Conservation (phyloP, 2,329 filamentous ascomycete species). For the Penicillium italicum region DNA sequence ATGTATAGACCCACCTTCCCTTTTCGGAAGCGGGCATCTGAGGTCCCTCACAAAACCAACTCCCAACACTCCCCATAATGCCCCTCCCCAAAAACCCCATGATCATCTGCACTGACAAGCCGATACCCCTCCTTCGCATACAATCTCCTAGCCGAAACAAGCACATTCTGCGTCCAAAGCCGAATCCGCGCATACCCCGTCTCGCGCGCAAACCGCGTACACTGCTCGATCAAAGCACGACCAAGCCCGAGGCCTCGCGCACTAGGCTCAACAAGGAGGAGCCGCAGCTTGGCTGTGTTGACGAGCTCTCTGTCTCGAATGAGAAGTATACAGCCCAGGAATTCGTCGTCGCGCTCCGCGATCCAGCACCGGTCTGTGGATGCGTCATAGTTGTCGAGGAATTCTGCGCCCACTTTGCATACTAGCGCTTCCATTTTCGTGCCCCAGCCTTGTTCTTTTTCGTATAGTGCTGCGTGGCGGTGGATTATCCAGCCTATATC, state of each 20-base stretch:
- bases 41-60: slow-evolving; percentile 6
- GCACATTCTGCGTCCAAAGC: slow-evolving; percentile 19
- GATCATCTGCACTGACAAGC: slow-evolving; percentile 14
- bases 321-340: slow-evolving; percentile 18
- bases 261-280: background rate
- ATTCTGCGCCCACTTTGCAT: slow-evolving; percentile 15
- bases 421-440: slow-evolving; percentile 14
- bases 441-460: slow-evolving; percentile 15
- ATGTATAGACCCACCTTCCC: background rate
- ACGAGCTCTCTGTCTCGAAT: slow-evolving; percentile 11
- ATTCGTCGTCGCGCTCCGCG: slow-evolving; percentile 12
- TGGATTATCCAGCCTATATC: slow-evolving; percentile 20
- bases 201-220: slow-evolving; percentile 17
- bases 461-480: slow-evolving; percentile 19
- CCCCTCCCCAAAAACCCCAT: slow-evolving; percentile 14
- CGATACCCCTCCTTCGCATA: slow-evolving; percentile 20
- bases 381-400: slow-evolving; percentile 15
- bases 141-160: slow-evolving; percentile 14
- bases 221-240: slow-evolving; percentile 12
- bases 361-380: slow-evolving; percentile 20
- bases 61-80: slow-evolving; percentile 20
- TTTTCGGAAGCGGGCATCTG: background rate
- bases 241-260: slow-evolving; percentile 18
- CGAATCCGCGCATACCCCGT: slow-evolving; percentile 12
- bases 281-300: background rate